Base-by-base conservation (phyloP, 164 flowering plant genomes). In the Macadamia integrifolia region DNA sequence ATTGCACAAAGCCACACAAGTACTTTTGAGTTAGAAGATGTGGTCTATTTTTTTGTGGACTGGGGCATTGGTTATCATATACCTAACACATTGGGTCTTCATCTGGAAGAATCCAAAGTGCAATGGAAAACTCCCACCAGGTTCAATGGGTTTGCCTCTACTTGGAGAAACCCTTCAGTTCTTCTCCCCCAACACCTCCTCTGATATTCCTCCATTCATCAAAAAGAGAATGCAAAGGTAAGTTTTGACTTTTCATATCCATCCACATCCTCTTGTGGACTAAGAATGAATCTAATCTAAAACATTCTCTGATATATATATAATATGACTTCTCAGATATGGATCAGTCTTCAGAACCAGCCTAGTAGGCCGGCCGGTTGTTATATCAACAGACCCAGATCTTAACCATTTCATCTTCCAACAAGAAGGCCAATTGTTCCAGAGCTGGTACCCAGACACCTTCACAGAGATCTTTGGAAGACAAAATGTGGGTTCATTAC, bases 391-490 rank as follows among this genome's bases (percentile, higher is more conserved):
- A 32, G 89, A 87, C 71, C 66, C 88, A 13, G 86, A 86, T 70
- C 76, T 87, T 18, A 86, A 79, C 50, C 65, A 85, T 67, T 76
- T 80, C 44, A 68, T 88, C 43, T 88, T 88, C 72, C 87, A 79
- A 64, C 83, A 84, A 77, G 92, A 88, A 65, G 92, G 90, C 7
- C 73, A 71, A 2, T 55, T 79, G 75, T 86, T 88, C 49, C 82
- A 86, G 69, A 84, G 88, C 77, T 88, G 90, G 88, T 88, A 88
- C 62, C 88, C 86, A 6, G 86, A 86, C 30, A 84, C 86, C 8
- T 86, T 88, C 73, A 83, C 88, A 46, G 85, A 82, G 73, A 82
- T 88, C 58, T 88, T 88, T 61, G 90, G 90, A 9, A 60, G 65
- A 60, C 81, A 84, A 43, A 86, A 83, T 75, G 85, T 88, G 29